Percentiles rank a stretch among this genome's conserved stretches.
Evolutionary conservation across 1,284 basidiomycete genomes (phyloP).

Genomic region (Coniferiporia weirii): DNA sequence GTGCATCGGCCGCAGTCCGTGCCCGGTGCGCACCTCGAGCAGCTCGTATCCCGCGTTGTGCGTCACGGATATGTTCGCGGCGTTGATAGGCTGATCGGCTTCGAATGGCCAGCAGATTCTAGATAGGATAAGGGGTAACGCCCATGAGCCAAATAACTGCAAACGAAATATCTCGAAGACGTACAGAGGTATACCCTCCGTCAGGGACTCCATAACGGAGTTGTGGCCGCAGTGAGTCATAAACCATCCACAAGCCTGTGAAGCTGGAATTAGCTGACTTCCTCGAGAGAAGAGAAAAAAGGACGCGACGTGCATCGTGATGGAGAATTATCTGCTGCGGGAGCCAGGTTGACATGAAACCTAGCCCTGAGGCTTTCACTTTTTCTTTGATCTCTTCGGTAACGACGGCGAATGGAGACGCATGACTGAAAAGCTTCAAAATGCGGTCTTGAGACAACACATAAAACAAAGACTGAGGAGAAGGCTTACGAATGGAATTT

Average conservation of each 20-base stretch:
- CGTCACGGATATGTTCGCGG: constrained; percentile 20
- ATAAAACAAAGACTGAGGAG: no score
- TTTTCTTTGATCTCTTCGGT: constrained; percentile 11
- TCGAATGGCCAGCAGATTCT: constrained; percentile 28
- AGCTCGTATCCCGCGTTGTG: constrained; percentile 27
- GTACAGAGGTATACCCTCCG: constrained; percentile 19
- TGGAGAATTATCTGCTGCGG: constrained; percentile 18
- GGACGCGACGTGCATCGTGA: constrained; percentile 11
- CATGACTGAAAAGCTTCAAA: constrained; percentile 12
- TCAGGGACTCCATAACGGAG: constrained; percentile 19
- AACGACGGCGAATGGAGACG: constrained; percentile 9
- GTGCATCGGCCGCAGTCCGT: constrained; percentile 21
- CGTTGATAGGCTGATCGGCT: constrained; percentile 25
- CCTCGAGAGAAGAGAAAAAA: background rate
- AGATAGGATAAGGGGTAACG: background rate
- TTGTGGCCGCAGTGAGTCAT: constrained; percentile 20
- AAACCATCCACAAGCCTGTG: constrained; percentile 19
- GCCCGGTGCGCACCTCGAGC: constrained; percentile 24
- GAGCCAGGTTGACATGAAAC: constrained; percentile 13
- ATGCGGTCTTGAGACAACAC: background rate
- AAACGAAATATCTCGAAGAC: background rate
- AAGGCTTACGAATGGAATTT: constrained; percentile 16
- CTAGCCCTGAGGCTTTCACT: constrained; percentile 14
- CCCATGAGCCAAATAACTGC: no score
- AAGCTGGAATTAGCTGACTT: background rate